Evolutionary conservation across 1,139 yeast species (phyloP), one percentile per base, ranked within the genome.

Genomic region (Zygoascus sp.): DNA sequence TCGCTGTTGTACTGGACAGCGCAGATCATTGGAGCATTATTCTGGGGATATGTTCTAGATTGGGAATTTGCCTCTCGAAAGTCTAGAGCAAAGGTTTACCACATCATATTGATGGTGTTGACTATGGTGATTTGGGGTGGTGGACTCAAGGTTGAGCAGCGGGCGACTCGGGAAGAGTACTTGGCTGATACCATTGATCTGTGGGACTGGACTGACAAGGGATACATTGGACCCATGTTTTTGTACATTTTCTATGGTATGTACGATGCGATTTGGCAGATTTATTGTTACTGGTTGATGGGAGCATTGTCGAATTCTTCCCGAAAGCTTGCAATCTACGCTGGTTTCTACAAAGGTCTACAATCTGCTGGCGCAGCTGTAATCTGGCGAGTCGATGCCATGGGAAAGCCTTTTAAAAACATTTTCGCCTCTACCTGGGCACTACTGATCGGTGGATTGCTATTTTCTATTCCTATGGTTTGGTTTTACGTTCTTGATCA

Each of bases 331-430:
- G 49, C 44, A 9, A 22, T 46, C 9, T 41, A 28, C 19, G 41
- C 34, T 17, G 81, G 81, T 40, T 74, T 75, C 60, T 79, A 76
- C 66, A 79, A 79, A 65, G 78, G 81, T 48, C 62, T 78, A 45
- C 83, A 79, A 63, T 72, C 78, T 32, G 81, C 80, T 7, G 81
- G 80, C 58, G 79, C 79, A 13, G 82, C 80, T 17, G 66, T 79
- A 47, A 75, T 73, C 9, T 79, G 82, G 82, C 66, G 79, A 56
- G 65, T 78, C 50, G 81, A 79, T 57, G 72, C 77, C 22, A 51
- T 65, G 39, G 61, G 59, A 2, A 58, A 56, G 9, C 63, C 76
- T 15, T 77, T 67, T 61, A 68, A 69, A 57, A 58, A 62, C 46
- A 61, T 76, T 65, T 77, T 76, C 55, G 78, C 67, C 10, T 66